Evolutionary conservation across 2,329 filamentous ascomycete species (phyloP).

Genomic region (Paramyrothecium roridum): DNA sequence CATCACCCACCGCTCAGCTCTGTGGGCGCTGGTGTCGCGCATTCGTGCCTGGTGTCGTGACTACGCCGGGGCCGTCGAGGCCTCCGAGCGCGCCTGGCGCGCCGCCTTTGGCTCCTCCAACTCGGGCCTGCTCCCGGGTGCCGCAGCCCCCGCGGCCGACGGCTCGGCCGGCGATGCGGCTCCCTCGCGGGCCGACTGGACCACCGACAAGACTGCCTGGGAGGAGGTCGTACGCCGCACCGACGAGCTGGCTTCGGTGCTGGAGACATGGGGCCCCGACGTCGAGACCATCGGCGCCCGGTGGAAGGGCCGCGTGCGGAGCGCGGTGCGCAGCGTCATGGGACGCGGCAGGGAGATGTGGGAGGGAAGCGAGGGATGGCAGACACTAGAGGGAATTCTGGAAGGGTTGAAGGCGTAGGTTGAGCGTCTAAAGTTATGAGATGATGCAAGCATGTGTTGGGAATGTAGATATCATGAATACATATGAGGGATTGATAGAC

Average conservation of each 20-base stretch:
- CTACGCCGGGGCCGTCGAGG: constrained; percentile 70
- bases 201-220: constrained; percentile 63
- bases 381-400: constrained; percentile 53
- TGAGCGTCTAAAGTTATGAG: not conserved
- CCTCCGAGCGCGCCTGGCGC: constrained; percentile 88
- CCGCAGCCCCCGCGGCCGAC: constrained; percentile 14
- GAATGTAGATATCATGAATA: not conserved
- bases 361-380: constrained; percentile 74
- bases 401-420: constrained; percentile 46
- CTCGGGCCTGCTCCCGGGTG: constrained; percentile 41
- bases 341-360: constrained; percentile 77
- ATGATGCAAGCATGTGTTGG: not conserved
- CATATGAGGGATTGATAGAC: constrained; percentile 1
- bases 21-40: constrained; percentile 74
- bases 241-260: constrained; percentile 74
- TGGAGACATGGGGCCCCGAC: constrained; percentile 72
- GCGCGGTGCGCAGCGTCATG: constrained; percentile 78
- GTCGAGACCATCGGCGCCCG: constrained; percentile 67
- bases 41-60: constrained; percentile 72
- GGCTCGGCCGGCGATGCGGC: constrained; percentile 9
- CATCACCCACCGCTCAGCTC: constrained; percentile 73
- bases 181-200: constrained; percentile 25
- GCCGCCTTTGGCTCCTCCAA: constrained; percentile 56
- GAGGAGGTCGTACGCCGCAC: constrained; percentile 72
- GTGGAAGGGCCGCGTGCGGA: constrained; percentile 88